A percentile compares a stretch with the other conserved stretches of the same genome.
These are phyloP conservation scores for Melaleuca quinquenervia DNA, from an alignment of 345 rosid genomes.

Conservation along the genomic window DNA sequence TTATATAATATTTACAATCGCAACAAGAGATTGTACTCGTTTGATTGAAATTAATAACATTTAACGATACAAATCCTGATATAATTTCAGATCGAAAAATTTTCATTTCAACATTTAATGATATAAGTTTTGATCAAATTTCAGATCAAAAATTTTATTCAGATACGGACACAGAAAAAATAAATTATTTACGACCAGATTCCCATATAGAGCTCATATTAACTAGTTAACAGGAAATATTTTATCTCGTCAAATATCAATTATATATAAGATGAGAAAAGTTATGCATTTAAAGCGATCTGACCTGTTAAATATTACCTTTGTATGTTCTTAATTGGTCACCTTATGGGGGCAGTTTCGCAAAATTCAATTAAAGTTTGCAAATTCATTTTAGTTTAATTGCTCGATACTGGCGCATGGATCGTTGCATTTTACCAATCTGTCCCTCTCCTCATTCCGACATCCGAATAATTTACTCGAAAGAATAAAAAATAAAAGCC, in stretches of 20 bases:
- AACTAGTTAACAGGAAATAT: neutral
- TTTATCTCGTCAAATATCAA: neutral
- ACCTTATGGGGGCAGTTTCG: neutral
- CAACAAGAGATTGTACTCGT: neutral
- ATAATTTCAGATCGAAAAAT: neutral
- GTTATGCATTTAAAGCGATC: neutral
- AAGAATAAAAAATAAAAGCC: neutral
- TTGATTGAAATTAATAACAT: neutral
- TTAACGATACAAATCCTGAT: neutral
- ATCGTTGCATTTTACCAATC: neutral
- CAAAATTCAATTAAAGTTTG: neutral
- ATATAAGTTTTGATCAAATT: neutral
- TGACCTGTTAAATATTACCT: neutral
- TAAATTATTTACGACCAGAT: neutral
- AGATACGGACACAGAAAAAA: accelerated
- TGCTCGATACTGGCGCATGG: neutral
- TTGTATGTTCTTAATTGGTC: neutral
- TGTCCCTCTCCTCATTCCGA: neutral
- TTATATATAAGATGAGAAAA: neutral
- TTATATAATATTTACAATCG: neutral
- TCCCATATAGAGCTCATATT: neutral
- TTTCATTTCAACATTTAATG: neutral
- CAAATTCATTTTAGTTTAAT: neutral
- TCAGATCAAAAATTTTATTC: neutral
- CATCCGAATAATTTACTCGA: neutral